Base-by-base conservation (phyloP, 2,329 filamentous ascomycete genomes). In the Chaetothyriales sp. region DNA sequence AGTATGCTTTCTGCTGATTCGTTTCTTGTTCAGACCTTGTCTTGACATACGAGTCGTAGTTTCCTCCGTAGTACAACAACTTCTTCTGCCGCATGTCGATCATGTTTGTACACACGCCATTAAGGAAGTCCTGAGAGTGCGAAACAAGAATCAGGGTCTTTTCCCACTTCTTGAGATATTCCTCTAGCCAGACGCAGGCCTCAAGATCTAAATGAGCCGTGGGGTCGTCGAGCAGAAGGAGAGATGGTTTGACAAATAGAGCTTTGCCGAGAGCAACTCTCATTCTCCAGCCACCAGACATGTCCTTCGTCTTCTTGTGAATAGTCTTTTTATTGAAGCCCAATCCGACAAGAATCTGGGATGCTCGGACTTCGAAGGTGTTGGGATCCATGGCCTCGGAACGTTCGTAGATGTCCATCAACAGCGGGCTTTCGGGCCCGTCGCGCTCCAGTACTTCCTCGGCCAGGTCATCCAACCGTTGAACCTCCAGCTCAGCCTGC, bases 261-360 rank as follows among this genome's bases (percentile, higher is more conserved):
- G 92, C 92, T 78, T 97, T 95, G 68, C 80, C 92, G 56, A 98
- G 83, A 53, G 92, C 92, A 54, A 98, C 92, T 80, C 94, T 88
- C 92, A 98, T 98, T 77, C 90, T 83, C 92, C 92, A 98, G 64
- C 92, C 92, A 87, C 92, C 92, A 60, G 92, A 98, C 94, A 98
- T 98, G 70, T 98, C 94, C 81, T 97, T 98, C 64, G 94, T 98
- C 82, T 94, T 95, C 81, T 98, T 98, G 72, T 94, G 77, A 67
- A 98, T 97, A 52, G 94, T 98, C 62, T 73, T 74, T 78, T 97
- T 97, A 83, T 98, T 95, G 82, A 98, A 98, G 61, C 92, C 92
- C 54, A 98, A 85, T 89, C 92, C 92, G 51, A 92, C 98, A 63
- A 98, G 73, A 68, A 98, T 98, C 60, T 95, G 83, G 51, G 90